A percentile compares a stretch with the other conserved stretches of the same genome.
Conservation (phyloP, 225 moss, liverwort and hornwort genomes). For the Antitrichia curtipendula region DNA sequence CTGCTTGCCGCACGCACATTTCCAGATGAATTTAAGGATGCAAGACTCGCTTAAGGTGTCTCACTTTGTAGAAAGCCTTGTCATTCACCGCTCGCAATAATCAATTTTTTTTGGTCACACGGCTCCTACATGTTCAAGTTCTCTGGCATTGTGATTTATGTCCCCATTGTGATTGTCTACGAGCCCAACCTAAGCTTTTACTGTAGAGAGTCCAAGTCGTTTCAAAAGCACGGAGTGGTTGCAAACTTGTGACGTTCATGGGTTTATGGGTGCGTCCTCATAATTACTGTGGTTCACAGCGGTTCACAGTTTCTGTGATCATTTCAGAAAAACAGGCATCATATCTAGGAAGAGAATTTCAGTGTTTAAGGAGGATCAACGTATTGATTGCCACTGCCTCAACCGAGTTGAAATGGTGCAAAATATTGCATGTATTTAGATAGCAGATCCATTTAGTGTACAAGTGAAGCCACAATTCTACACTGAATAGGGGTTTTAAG, state of each 20-base stretch:
- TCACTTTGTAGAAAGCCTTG: not conserved
- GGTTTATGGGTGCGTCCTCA: not conserved
- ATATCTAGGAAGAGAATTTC: not conserved
- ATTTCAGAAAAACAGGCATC: not conserved
- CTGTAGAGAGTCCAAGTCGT: not conserved
- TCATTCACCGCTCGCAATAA: not conserved
- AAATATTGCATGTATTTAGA: not conserved
- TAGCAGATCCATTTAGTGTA: not conserved
- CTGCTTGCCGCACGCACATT: slow-evolving; percentile 34
- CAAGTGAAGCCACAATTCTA: not conserved
- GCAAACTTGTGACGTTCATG: not conserved
- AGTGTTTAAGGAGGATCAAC: not conserved
- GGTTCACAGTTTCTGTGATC: not conserved
- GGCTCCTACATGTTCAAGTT: not conserved
- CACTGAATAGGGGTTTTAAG: too few relatives aligned
- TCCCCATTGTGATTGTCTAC: not conserved
- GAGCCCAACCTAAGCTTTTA: not conserved
- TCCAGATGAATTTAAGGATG: slow-evolving; percentile 27
- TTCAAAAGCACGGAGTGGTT: not conserved
- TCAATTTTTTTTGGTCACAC: not conserved
- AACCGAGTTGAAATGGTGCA: not conserved
- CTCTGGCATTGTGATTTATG: not conserved
- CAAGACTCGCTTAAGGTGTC: slow-evolving; percentile 32
- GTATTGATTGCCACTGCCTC: not conserved
- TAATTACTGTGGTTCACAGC: not conserved